phyloP scores from a whole-genome alignment of 164 flowering plant genomes.

The Stephania japonica region DNA sequence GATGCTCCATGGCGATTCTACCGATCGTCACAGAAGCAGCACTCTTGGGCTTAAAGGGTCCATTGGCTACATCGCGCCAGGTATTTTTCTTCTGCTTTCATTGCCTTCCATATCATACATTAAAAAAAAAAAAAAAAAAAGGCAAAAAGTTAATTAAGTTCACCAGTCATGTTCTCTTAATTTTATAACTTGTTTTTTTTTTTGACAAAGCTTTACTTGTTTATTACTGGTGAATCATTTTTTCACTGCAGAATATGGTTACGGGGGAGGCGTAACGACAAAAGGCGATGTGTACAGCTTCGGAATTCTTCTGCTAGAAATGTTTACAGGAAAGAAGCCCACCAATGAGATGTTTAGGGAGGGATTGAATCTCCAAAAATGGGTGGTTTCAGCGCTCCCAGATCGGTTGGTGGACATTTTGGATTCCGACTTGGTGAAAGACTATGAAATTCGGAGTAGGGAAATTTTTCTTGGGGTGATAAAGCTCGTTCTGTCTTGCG shows the following conservation, averaged over 20 bases:
- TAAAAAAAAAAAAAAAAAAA: background rate
- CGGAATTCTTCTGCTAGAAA: slow-evolving; percentile 26
- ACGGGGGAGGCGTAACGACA: slow-evolving; percentile 15
- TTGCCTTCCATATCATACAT: background rate
- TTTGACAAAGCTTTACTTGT: too few relatives aligned
- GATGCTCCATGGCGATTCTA: slow-evolving; percentile 11
- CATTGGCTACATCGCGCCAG: slow-evolving; percentile 34
- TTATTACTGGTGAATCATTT: background rate
- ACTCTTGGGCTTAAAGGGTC: slow-evolving; percentile 22
- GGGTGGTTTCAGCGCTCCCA: slow-evolving; percentile 5
- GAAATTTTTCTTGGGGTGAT: slow-evolving; percentile 6
- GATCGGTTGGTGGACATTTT: slow-evolving; percentile 8
- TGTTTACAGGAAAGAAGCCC: slow-evolving; percentile 20
- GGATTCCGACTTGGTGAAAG: slow-evolving; percentile 7
- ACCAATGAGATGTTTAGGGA: slow-evolving; percentile 16
- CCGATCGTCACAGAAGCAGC: slow-evolving; percentile 3
- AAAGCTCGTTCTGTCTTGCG: slow-evolving; percentile 13
- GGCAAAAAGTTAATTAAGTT: background rate
- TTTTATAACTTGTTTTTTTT: too few relatives aligned
- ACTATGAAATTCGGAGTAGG: background rate
- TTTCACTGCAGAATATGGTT: slow-evolving; percentile 24
- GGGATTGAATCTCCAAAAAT: slow-evolving; percentile 11
- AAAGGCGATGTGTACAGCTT: slow-evolving; percentile 27
- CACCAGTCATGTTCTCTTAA: too few relatives aligned
- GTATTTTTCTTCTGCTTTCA: slow-evolving; percentile 7